Evolutionary conservation across 1,284 basidiomycete genomes (phyloP), one percentile per base, ranked within the genome.

Genomic region (Wallemia hederae): DNA sequence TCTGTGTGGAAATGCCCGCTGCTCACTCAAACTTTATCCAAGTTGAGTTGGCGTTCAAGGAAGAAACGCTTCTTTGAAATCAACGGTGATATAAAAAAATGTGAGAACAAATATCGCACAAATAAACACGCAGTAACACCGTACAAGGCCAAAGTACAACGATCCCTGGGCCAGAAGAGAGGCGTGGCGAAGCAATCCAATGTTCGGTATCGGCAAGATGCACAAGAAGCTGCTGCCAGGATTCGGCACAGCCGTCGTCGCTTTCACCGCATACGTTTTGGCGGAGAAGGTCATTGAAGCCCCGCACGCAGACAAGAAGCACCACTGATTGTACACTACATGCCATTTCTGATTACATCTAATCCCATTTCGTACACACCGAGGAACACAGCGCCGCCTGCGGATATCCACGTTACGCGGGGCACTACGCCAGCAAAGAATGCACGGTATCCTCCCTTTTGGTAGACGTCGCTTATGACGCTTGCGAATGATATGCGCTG

Each of bases 321-420:
- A 49, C n/a, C 39, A 49, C 39, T 49, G 22, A 49, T 49, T 49
- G 39, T 49, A 49, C 39, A 49, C 39, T 49, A 49, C 39, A 49
- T 49, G 14, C 22, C 3, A 49, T 49, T 49, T n/a, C 39, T 49
- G 39, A 58, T 26, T 28, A 58, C 24, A 28, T 34, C 59, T 1
- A 75, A 64, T 2, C 74, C 76, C 79, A 79, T 81, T 67, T 97
- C 91, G 67, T 94, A 97, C 58, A 87, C 82, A 29, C 92, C 91
- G 2, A 97, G 75, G 72, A 99, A 99, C 0, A 98, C 89, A 0
- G 91, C 90, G 1, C 94, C 94, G 2, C 94, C 94, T 1, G 88
- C 80, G 1, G 88, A 89, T 67, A 99, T 97, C 83, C 91, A 96
- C 60, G 94, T 71, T 39, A 89, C 94, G 65, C 94, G 77, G 22